Evolutionary conservation across 805 yeast species (phyloP).

Genomic region (Cyberlindnera samutprakarnensis): DNA sequence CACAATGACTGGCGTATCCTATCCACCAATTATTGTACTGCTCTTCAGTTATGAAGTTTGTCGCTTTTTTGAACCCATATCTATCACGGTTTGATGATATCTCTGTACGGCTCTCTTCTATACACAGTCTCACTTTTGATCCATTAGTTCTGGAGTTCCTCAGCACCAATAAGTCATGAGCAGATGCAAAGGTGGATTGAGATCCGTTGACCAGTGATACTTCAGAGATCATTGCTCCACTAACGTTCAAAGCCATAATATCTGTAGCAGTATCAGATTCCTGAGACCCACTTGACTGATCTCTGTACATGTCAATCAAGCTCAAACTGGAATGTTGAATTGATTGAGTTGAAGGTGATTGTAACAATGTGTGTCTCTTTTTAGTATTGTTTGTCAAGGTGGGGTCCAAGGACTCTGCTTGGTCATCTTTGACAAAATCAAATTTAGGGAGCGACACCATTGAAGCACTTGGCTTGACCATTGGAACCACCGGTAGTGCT

Average conservation of each 20-base stretch:
- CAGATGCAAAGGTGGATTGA: background rate
- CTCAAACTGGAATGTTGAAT: constrained; percentile 25
- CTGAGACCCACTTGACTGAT: constrained; percentile 11
- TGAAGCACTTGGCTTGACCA: no score
- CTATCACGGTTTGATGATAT: constrained; percentile 41
- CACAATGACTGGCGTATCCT: constrained; percentile 54
- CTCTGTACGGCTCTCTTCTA: constrained; percentile 8
- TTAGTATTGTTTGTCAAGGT: no score
- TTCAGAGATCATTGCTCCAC: no score
- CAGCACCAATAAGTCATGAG: constrained; percentile 4
- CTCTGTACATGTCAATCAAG: constrained; percentile 30
- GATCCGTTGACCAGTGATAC: background rate
- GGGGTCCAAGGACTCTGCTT: no score
- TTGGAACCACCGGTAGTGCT: no score
- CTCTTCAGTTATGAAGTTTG: constrained; percentile 40
- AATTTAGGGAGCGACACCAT: constrained; percentile 1
- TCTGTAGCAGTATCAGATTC: background rate
- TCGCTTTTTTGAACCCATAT: constrained; percentile 79
- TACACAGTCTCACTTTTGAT: constrained; percentile 9
- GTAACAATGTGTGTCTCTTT: no score
- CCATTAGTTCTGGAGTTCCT: constrained; percentile 10
- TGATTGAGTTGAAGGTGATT: constrained; percentile 1
- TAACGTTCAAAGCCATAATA: no score
- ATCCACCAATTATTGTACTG: constrained; percentile 74
- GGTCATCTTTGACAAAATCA: constrained; percentile 1